A percentile compares a stretch with the other conserved stretches of the same genome.
phyloP scores from a whole-genome alignment of 2,329 filamentous ascomycete genomes.

The Penicillium palitans region DNA sequence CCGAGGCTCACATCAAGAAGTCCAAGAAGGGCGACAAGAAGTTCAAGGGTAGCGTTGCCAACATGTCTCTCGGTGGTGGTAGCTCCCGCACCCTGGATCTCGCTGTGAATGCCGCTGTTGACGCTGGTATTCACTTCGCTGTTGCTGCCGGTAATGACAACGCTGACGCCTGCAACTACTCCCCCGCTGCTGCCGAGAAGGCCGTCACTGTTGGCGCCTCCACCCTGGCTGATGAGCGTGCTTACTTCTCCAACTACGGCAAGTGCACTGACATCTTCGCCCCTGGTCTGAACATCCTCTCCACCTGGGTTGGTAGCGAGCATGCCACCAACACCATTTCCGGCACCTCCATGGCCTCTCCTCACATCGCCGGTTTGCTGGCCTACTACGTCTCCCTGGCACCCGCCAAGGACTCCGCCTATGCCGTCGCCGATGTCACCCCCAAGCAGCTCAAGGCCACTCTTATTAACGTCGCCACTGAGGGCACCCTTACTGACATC shows the following conservation, averaged over 20 bases:
- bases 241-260: constrained; percentile 99
- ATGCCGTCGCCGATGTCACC: constrained; percentile 82
- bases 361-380: constrained; percentile 91
- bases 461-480: constrained; percentile 79
- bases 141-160: constrained; percentile 99
- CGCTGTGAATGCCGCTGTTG: constrained; percentile 90
- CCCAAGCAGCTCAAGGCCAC: constrained; percentile 91
- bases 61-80: constrained; percentile 98
- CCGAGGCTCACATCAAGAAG: constrained; percentile 73
- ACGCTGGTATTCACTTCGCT: constrained; percentile 91
- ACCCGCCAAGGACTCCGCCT: constrained; percentile 85
- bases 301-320: constrained; percentile 97
- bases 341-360: constrained; percentile 98
- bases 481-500: constrained; percentile 75
- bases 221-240: constrained; percentile 88
- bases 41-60: constrained; percentile 98
- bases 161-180: constrained; percentile 98
- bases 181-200: constrained; percentile 85
- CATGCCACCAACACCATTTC: constrained; percentile 98
- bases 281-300: constrained; percentile 92
- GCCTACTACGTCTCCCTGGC: constrained; percentile 98
- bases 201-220: constrained; percentile 96
- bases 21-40: constrained; percentile 82
- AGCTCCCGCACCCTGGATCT: constrained; percentile 90
- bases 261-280: constrained; percentile 99